phyloP scores from a whole-genome alignment of 2,329 filamentous ascomycete species.

The Chrysoporthe puriensis region DNA sequence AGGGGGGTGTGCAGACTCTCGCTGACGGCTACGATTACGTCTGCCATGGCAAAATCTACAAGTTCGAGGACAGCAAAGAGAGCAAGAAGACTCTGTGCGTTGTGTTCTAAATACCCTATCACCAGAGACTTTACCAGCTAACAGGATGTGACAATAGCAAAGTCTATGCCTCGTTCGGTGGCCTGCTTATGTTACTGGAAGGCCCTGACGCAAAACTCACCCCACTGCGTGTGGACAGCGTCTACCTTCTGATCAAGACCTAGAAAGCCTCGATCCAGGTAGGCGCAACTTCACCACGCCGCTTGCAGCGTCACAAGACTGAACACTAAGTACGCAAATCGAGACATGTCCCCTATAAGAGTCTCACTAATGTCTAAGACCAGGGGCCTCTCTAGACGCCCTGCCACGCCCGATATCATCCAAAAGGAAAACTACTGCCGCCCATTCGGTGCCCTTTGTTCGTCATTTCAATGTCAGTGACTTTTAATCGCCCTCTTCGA shows the following conservation, averaged over 20 bases:
- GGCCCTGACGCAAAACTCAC: slow-evolving; percentile 96
- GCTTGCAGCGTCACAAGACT: background rate
- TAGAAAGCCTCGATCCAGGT: slow-evolving; percentile 52
- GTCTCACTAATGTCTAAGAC: slow-evolving; percentile 13
- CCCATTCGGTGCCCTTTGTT: background rate
- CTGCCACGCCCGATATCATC: background rate
- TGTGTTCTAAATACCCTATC: background rate
- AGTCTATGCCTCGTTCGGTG: slow-evolving; percentile 92
- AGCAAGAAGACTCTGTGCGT: slow-evolving; percentile 86
- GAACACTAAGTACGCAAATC: slow-evolving; percentile 15
- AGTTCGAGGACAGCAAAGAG: slow-evolving; percentile 79
- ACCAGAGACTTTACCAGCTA: background rate
- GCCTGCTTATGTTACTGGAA: slow-evolving; percentile 85
- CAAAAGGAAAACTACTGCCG: background rate
- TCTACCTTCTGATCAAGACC: slow-evolving; percentile 90
- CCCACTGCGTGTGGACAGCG: slow-evolving; percentile 86
- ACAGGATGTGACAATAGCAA: slow-evolving; percentile 61
- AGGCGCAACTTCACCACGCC: slow-evolving; percentile 1
- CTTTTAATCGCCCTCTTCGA: slow-evolving; percentile 23
- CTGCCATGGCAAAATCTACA: slow-evolving; percentile 85
- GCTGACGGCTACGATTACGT: slow-evolving; percentile 88
- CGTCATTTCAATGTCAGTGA: background rate
- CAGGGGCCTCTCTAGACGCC: background rate
- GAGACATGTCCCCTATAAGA: slow-evolving; percentile 8
- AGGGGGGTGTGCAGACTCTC: slow-evolving; percentile 60